Percentiles rank a stretch among this genome's conserved stretches.
Conservation (phyloP, 768 basidiomycete genomes). For the Tylopilus subfusipes region DNA sequence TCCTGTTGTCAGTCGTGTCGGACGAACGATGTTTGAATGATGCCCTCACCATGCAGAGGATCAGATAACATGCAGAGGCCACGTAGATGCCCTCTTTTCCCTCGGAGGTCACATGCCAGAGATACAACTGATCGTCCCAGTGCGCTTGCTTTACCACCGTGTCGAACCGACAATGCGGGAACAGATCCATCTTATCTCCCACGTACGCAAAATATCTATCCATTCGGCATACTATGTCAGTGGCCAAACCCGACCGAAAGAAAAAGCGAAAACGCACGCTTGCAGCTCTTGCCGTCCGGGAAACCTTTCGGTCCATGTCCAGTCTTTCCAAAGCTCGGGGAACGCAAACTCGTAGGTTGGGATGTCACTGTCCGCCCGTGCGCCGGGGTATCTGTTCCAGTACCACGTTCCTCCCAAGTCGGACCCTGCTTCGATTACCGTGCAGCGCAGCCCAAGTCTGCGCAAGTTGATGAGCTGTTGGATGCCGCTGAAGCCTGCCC, state of each 20-base stretch:
- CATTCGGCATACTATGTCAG: not conserved
- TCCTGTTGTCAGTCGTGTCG: not conserved
- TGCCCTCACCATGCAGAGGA: conserved; percentile 8
- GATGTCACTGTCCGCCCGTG: conserved; percentile 6
- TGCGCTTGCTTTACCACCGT: conserved; percentile 9
- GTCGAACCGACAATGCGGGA: conserved; percentile 13
- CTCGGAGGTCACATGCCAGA: conserved; percentile 10
- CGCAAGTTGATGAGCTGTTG: conserved; percentile 8
- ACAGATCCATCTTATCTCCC: conserved; percentile 9
- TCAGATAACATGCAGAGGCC: conserved; percentile 3
- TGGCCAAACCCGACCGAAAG: no score
- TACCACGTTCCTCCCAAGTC: conserved; percentile 15
- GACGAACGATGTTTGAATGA: not conserved
- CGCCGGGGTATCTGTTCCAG: conserved; percentile 18
- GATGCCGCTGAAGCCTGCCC: conserved; percentile 16
- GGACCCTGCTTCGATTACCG: conserved; percentile 9
- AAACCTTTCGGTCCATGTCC: conserved; percentile 13
- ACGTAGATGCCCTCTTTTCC: conserved; percentile 1
- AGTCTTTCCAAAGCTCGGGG: conserved; percentile 13
- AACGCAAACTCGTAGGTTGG: conserved; percentile 7
- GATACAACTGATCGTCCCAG: conserved; percentile 13
- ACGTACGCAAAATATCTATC: conserved; percentile 6
- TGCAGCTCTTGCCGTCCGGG: conserved; percentile 7
- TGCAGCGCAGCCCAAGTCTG: conserved; percentile 11
- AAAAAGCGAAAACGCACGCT: not conserved